Evolutionary conservation across 23 red algal species (phyloP), one percentile per base, ranked within the genome.

Genomic region (Gracilaria gracilis): DNA sequence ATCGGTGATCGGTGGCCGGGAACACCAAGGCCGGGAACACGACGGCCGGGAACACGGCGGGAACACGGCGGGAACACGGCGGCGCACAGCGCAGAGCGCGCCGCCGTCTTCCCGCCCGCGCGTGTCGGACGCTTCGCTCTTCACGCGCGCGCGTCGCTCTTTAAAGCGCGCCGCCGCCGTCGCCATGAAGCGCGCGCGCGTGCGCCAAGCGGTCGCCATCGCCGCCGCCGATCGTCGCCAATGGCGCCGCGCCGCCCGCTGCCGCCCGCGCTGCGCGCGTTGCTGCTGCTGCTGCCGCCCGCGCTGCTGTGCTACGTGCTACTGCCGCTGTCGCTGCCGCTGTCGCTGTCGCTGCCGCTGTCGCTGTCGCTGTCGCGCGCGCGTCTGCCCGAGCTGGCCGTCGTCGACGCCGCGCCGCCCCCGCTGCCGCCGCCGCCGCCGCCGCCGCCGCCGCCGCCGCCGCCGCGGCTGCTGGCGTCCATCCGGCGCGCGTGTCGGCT

Each of bases 21-120:
- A n/a, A n/a, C n/a, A n/a, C n/a, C n/a, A n/a, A n/a, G n/a, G n/a
- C n/a, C n/a, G n/a, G n/a, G n/a, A n/a, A n/a, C n/a, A n/a, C n/a
- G n/a, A n/a, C n/a, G n/a, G n/a, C n/a, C n/a, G n/a, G n/a, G n/a
- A n/a, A n/a, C n/a, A n/a, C n/a, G n/a, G n/a, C n/a, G n/a, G n/a
- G n/a, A n/a, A n/a, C n/a, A n/a, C n/a, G n/a, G 62, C 62, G 62
- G 62, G 62, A 67, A 67, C 12, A 2, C 62, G 62, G 62, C 32
- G 6, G 62, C 62, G 62, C 62, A 9, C 62, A 33, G 7, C 16
- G 62, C 62, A 31, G 33, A 3, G 28, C 28, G 62, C 33, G 24
- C 24, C 62, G 28, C 62, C 16, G 16, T 2, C 2, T 24, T 2
- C 24, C 62, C n/a, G n/a, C n/a, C n/a, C n/a, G n/a, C n/a, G n/a